phyloP scores from a whole-genome alignment of 352 stramenopile genomes.

The Elongisporangium anandrum region DNA sequence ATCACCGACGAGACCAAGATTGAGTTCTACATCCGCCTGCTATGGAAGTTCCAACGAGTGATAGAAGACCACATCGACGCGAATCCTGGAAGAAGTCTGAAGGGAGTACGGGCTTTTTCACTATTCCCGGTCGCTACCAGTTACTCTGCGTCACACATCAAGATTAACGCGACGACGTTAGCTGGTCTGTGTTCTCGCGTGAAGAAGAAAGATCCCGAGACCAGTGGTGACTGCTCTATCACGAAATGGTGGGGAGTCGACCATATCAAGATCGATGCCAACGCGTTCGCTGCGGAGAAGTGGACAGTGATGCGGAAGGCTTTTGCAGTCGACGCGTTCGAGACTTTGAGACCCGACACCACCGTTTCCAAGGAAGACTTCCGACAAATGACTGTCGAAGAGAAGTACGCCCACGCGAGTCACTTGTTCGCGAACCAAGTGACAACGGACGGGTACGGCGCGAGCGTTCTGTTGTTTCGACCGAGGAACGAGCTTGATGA shows the following conservation, averaged over 20 bases:
- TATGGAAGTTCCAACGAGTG: conserved; percentile 6
- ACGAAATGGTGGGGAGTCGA: conserved; percentile 2
- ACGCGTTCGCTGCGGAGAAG: conserved; percentile 1
- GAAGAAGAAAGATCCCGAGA: conserved; percentile 2
- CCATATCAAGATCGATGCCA: background rate
- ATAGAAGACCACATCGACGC: conserved; percentile 7
- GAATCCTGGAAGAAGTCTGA: conserved; percentile 5
- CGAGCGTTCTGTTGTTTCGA: conserved; percentile 9
- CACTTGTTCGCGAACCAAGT: conserved; percentile 14
- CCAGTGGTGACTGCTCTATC: too few relatives aligned
- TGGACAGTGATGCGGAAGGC: conserved; percentile 9
- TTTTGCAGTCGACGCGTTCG: conserved; percentile 6
- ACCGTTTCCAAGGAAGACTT: conserved; percentile 8
- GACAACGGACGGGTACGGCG: conserved; percentile 11
- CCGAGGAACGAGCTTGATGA: conserved; percentile 7
- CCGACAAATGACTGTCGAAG: background rate
- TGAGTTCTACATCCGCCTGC: conserved; percentile 8
- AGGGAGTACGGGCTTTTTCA: conserved; percentile 8
- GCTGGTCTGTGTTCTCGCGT: conserved; percentile 6
- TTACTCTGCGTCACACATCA: conserved; percentile 3
- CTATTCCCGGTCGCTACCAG: conserved; percentile 7
- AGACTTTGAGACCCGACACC: conserved; percentile 5
- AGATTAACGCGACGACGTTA: conserved; percentile 11
- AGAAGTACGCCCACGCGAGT: conserved; percentile 13
- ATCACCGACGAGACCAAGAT: conserved; percentile 8